Conservation (phyloP, 2,329 filamentous ascomycete genomes). For the Cordyceps fumosorosea region DNA sequence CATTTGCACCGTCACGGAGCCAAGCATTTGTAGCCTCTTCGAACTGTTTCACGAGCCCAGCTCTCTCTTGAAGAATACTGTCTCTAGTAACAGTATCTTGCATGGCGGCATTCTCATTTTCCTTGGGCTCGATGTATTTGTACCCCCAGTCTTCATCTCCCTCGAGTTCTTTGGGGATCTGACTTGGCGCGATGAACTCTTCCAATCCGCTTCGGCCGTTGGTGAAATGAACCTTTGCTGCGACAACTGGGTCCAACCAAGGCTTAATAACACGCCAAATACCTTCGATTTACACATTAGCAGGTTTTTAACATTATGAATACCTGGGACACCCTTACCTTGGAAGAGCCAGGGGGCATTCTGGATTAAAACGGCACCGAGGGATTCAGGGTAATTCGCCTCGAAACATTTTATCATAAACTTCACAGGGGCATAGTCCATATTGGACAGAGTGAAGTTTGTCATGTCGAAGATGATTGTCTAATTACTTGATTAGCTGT, state of each 20-base stretch:
- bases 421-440: conserved; percentile 96
- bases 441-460: conserved; percentile 86
- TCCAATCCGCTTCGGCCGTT: conserved; percentile 74
- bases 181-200: conserved; percentile 62
- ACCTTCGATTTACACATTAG: conserved; percentile 41
- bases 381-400: conserved; percentile 91
- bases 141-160: conserved; percentile 84
- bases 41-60: conserved; percentile 61
- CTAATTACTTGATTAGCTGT: conserved; percentile 37
- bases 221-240: conserved; percentile 88
- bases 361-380: conserved; percentile 87
- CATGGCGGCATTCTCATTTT: conserved; percentile 72
- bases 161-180: conserved; percentile 76
- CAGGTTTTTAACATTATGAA: neutral
- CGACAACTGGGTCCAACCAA: conserved; percentile 96
- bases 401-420: conserved; percentile 99
- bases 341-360: conserved; percentile 97
- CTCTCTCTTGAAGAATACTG: conserved; percentile 56
- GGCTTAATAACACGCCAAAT: conserved; percentile 94
- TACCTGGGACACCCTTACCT: conserved; percentile 41
- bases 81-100: conserved; percentile 58
- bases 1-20: conserved; percentile 47
- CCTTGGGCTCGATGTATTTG: conserved; percentile 67
- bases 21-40: conserved; percentile 70
- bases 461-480: conserved; percentile 96